Evolutionary conservation across 2,329 filamentous ascomycete species (phyloP).

Genomic region (Cordyceps cicadae): DNA sequence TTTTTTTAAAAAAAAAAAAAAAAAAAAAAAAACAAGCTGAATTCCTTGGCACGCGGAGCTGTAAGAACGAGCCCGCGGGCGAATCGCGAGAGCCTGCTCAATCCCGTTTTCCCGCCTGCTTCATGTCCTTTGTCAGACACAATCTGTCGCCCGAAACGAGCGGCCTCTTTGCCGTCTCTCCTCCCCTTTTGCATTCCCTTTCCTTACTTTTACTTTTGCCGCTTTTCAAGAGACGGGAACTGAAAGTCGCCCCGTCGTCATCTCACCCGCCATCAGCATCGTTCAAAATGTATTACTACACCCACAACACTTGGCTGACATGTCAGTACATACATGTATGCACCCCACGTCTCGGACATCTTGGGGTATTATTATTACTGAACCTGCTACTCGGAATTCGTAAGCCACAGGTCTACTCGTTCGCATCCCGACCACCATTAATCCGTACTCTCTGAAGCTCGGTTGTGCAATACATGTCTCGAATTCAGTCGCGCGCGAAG

Average conservation of each 20-base stretch:
- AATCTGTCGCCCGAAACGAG: not conserved
- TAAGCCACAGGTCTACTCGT: not conserved
- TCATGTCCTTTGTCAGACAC: not conserved
- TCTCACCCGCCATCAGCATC: constrained; percentile 2
- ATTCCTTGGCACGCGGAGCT: not conserved
- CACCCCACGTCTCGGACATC: not conserved
- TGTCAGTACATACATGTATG: not conserved
- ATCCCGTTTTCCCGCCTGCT: not conserved
- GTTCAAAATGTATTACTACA: not conserved
- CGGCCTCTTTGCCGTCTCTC: not conserved
- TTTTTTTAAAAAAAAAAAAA: too few relatives aligned
- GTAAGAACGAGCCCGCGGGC: not conserved
- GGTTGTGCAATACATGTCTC: not conserved
- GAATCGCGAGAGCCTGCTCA: not conserved
- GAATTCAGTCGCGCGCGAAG: not conserved
- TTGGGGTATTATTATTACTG: not conserved
- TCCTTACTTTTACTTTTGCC: too few relatives aligned
- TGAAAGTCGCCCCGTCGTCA: constrained; percentile 2
- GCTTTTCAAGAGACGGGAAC: not conserved
- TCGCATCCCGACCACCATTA: not conserved
- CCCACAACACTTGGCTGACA: not conserved
- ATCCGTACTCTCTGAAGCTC: constrained; percentile 1
- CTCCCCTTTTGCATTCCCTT: too few relatives aligned
- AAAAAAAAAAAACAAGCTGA: not conserved
- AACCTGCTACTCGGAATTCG: not conserved